A percentile compares a stretch with the other conserved stretches of the same genome.
phyloP scores from a whole-genome alignment of 768 basidiomycete species.

The Sarcomyxa edulis region DNA sequence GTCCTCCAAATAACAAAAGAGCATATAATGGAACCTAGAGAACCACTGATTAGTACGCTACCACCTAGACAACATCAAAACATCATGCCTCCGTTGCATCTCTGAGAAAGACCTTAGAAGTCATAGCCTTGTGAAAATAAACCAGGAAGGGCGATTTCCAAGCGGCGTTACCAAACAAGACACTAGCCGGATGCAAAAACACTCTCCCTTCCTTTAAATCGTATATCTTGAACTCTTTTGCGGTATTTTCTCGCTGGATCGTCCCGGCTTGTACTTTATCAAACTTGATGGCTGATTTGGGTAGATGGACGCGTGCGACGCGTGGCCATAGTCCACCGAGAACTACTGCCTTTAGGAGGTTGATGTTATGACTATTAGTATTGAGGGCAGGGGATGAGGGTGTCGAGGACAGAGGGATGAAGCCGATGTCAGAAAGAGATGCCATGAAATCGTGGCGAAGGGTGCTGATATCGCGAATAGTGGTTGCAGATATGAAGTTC shows the following conservation, averaged over 20 bases:
- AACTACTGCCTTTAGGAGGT: constrained; percentile 79
- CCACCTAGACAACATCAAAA: neutral
- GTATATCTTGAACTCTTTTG: constrained; percentile 79
- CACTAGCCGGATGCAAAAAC: constrained; percentile 80
- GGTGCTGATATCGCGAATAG: constrained; percentile 72
- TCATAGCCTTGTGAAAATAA: constrained; percentile 80
- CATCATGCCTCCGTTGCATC: constrained; percentile 80
- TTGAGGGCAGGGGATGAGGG: constrained; percentile 53
- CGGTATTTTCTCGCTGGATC: constrained; percentile 78
- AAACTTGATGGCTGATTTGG: constrained; percentile 71
- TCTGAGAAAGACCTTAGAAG: constrained; percentile 78
- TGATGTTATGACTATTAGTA: constrained; percentile 56
- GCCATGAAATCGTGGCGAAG: constrained; percentile 75
- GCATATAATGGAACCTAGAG: constrained; percentile 87
- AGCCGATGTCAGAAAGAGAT: constrained; percentile 65
- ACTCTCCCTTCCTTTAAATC: constrained; percentile 64
- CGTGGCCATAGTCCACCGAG: constrained; percentile 87
- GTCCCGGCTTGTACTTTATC: constrained; percentile 83
- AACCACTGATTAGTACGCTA: neutral
- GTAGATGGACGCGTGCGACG: constrained; percentile 72
- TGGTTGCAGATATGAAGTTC: constrained; percentile 79
- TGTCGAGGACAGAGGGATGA: constrained; percentile 45
- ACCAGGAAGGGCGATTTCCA: constrained; percentile 80
- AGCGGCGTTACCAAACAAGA: constrained; percentile 64
- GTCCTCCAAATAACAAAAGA: constrained; percentile 78